Percentiles rank a stretch among this genome's conserved stretches.
phyloP scores from a whole-genome alignment of 2,329 filamentous ascomycete species.

The Aureobasidium pullulans region DNA sequence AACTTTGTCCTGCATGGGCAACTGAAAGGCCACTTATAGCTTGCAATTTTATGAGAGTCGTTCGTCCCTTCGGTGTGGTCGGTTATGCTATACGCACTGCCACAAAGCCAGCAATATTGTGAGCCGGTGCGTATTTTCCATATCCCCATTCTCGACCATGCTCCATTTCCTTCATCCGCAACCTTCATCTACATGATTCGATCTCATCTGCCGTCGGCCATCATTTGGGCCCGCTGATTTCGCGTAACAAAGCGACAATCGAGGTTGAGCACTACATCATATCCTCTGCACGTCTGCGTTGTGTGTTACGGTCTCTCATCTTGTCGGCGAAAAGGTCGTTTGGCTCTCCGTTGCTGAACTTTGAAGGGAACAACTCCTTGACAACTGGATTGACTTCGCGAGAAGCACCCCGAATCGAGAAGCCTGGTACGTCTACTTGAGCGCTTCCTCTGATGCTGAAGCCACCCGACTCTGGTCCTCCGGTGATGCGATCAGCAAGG shows the following conservation, averaged over 20 bases:
- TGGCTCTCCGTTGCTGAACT: slow-evolving; percentile 19
- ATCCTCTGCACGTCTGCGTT: slow-evolving; percentile 20
- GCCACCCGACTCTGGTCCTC: slow-evolving; percentile 17
- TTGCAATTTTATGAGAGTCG: no score
- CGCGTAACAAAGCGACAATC: background rate
- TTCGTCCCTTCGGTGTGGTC: background rate
- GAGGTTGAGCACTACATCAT: slow-evolving; percentile 13
- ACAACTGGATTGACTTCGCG: slow-evolving; percentile 18
- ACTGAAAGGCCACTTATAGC: background rate
- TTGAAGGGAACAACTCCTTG: slow-evolving; percentile 28
- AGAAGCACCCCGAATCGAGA: slow-evolving; percentile 26
- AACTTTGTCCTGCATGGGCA: background rate
- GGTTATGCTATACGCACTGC: background rate
- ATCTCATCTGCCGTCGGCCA: background rate
- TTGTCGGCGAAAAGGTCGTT: slow-evolving; percentile 28
- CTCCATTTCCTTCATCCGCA: background rate
- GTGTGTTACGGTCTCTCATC: slow-evolving; percentile 24
- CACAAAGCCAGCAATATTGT: background rate
- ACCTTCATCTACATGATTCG: no score
- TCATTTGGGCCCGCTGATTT: background rate
- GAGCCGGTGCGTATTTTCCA: no score
- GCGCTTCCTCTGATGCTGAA: slow-evolving; percentile 30
- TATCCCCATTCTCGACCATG: no score
- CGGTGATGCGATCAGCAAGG: slow-evolving; percentile 17
- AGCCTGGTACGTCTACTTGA: slow-evolving; percentile 17